Conservation (phyloP, 805 yeast genomes). For the Starmera dryadoides region DNA sequence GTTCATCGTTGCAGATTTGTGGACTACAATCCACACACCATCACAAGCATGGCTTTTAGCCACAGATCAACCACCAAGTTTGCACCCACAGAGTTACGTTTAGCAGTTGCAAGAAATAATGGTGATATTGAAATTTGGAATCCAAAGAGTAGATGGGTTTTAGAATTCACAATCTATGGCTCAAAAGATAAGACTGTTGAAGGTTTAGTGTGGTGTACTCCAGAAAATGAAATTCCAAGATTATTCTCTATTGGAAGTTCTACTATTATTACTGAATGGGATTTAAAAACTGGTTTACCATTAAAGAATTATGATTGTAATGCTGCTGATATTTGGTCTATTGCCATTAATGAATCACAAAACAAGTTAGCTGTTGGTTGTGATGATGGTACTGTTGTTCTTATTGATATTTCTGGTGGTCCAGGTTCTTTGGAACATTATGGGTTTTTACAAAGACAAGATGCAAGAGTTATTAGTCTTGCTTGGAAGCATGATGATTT, state of each 20-base stretch:
- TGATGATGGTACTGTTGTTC: conserved; percentile 86
- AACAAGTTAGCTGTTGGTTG: conserved; percentile 81
- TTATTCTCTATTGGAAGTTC: conserved; percentile 94
- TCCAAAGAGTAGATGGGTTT: conserved; percentile 75
- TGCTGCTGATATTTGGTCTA: conserved; percentile 91
- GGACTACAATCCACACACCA: conserved; percentile 78
- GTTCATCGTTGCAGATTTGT: conserved; percentile 88
- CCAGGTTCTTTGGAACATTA: conserved; percentile 75
- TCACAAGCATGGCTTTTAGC: conserved; percentile 77
- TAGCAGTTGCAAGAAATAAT: conserved; percentile 89
- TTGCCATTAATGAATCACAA: conserved; percentile 57
- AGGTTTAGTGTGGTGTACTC: conserved; percentile 73
- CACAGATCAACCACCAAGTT: conserved; percentile 42
- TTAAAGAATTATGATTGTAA: conserved; percentile 76
- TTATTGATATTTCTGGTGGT: conserved; percentile 82
- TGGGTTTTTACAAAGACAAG: conserved; percentile 73
- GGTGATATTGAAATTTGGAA: conserved; percentile 97
- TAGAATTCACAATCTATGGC: conserved; percentile 68
- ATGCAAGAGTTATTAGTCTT: conserved; percentile 69
- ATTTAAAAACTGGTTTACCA: conserved; percentile 66
- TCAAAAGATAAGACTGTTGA: conserved; percentile 82
- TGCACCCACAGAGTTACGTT: conserved; percentile 51
- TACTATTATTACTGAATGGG: conserved; percentile 89
- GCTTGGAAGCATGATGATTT: conserved; percentile 64
- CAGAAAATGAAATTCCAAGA: conserved; percentile 48